Base-by-base conservation (phyloP, 176 grass and related monocot species). In the Chloris gayana region DNA sequence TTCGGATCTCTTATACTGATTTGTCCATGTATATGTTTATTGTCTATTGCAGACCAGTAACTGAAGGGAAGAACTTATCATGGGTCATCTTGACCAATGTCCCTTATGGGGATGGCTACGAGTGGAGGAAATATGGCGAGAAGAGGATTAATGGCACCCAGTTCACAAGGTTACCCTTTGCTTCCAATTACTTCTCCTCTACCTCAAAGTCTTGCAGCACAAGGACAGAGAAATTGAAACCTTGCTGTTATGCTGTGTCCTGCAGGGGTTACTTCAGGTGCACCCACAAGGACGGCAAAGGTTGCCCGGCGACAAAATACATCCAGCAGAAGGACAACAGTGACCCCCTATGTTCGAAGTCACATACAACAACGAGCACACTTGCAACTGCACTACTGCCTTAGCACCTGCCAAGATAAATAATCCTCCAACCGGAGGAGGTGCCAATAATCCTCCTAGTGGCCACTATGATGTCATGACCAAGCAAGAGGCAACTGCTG, bases 211-310 rank as follows among this genome's bases (percentile, higher is more conserved):
- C 41, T 42, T 42, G 10, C n/a, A n/a, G n/a, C n/a, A n/a, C 0
- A 42, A 42, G 9, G 1, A 44, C 41, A 44, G 11, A 10, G 22
- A 59, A 26, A 59, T 10, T 58, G 35, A 19, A 5, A 44, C 2
- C 11, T 44, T 12, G 41, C 11, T 26, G 12, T 37, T 37, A 5
- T 5, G 21, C 7, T 26, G 12, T 17, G 0, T 17, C 11, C 9
- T 59, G n/a, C 12, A 83, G 73, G 73, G 77, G 64, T 64, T 84
- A 84, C 51, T 77, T 77, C 73, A 45, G 82, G 64, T 84, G 82
- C 18, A 77, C 63, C 27, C 76, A 84, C 65, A 77, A 35, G 65
- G 29, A 29, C 18, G 82, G 76, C 73, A 69, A 17, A 2, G 73
- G 82, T 1, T 84, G 82, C 65, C 29, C 0, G 27, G 64, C 82